Evolutionary conservation across 805 yeast genomes (phyloP), one percentile per base, ranked within the genome.

Genomic region (Kazachstania kunashirensis): DNA sequence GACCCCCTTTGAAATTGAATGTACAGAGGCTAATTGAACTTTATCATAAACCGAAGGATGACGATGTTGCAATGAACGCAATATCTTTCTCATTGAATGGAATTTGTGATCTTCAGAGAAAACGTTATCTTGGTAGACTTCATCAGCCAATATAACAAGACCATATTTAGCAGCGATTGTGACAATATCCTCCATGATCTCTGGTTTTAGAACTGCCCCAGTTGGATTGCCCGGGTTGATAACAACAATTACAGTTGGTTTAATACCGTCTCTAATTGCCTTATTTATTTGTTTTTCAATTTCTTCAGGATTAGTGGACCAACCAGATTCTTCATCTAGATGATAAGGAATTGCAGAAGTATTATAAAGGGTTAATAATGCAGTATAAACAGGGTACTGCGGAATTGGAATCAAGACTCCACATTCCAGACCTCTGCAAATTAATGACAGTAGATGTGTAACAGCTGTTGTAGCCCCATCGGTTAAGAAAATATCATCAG

Each of bases 181-280:
- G 37, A 92, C 65, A 37, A 92, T 70, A 31, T 77, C 79, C 26
- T 69, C 74, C 52, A 92, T 85, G 45, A 77, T 77, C 3, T 70
- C 71, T 37, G 67, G 68, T 8, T 72, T 57, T 37, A 92, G 67
- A 37, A 86, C 75, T 0, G 95, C 73, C 25, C 99, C 99, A 0
- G 99, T 92, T 43, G 99, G 99, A 63, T 92, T 92, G 38, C 98
- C 97, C 1, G 99, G 99, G 63, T 92, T 92, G 53, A 92, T 92
- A 13, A 92, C 82, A 2, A 89, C 96, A 39, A 92, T 64, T 39
- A 89, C 78, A 48, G 84, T 74, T 45, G 92, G 79, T 9, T 61
- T 66, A 20, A 83, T 59, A 2, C 84, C 84, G 18, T 73, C 62
- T 5, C 57, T 56, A 1, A 60, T 44, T 15, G 82, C 66, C 14